Evolutionary conservation across 2,329 filamentous ascomycete species (phyloP), one percentile per base, ranked within the genome.

Genomic region (Trematosphaeria pertusa): DNA sequence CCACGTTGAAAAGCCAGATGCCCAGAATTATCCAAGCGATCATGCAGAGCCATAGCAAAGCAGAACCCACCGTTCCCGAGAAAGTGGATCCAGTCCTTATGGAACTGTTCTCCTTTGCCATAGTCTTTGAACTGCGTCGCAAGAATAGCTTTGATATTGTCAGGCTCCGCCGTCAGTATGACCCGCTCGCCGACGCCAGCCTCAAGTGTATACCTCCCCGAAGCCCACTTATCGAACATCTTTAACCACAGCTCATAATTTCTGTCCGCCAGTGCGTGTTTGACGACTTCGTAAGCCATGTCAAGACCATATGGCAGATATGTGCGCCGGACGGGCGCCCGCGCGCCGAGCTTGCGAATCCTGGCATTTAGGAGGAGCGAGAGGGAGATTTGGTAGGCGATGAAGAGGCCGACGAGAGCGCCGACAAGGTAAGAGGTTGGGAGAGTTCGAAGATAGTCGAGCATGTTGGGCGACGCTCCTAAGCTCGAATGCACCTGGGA

Each of bases 61-160:
- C n/a, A 15, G 11, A 5, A 50, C 76, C 89, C 90, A 73, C 84
- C 83, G 60, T 90, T 81, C 18, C 88, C 88, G 15, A 96, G 75
- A 54, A 89, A 95, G 11, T 85, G 82, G 46, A 83, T 79, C 87
- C 88, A 95, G 40, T 91, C 87, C 7, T 72, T 59, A 60, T 92
- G 87, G 73, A 96, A 96, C 17, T 78, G 72, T 52, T 84, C 73
- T 5, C 91, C 91, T 68, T 96, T 91, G 60, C 91, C 92, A 65
- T 86, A 97, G 64, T 96, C 89, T 31, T 75, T 74, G 65, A 97
- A 97, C 65, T 96, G 90, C 1, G 87, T 88, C 0, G 91, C 89
- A n/a, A 97, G 78, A 17, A 97, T 81, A 5, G 92, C 89, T 71
- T 96, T 96, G 75, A 96, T 88, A 66, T 96, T 96, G 63, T 95